phyloP scores from a whole-genome alignment of 345 rosid species.

The Passiflora organensis region DNA sequence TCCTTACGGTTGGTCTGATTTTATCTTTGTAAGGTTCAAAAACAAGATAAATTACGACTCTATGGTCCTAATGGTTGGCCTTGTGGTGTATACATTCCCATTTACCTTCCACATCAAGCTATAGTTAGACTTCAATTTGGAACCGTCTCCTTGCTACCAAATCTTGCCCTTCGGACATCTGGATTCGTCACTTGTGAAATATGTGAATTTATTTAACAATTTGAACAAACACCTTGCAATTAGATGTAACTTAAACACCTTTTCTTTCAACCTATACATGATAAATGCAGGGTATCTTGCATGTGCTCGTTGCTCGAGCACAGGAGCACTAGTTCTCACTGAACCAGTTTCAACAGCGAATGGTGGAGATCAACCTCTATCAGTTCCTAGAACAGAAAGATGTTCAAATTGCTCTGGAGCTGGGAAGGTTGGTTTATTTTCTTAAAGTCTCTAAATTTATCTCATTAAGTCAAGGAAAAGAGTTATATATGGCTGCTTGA shows the following conservation, averaged over 20 bases:
- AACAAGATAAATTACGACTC: too few species aligned
- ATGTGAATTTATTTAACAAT: too few species aligned
- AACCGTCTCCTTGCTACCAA: not conserved
- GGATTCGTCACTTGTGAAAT: not conserved
- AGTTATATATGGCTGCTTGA: too few species aligned
- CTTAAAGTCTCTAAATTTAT: not conserved
- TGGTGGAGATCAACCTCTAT: conserved; percentile 44
- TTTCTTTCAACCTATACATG: not conserved
- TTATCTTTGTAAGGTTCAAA: too few species aligned
- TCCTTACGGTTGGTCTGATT: too few species aligned
- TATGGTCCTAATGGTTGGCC: too few species aligned
- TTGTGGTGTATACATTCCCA: too few species aligned
- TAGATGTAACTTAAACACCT: too few species aligned
- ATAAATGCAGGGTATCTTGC: conserved; percentile 79
- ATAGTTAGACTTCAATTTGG: too few species aligned
- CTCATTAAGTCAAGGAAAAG: not conserved
- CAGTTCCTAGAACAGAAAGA: conserved; percentile 70
- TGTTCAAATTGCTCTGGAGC: conserved; percentile 94
- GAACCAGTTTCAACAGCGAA: conserved; percentile 60
- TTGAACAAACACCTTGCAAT: too few species aligned
- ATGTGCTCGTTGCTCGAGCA: conserved; percentile 89
- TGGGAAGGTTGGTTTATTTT: conserved; percentile 59
- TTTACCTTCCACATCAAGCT: too few species aligned
- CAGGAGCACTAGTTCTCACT: conserved; percentile 62
- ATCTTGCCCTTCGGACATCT: not conserved